Percentiles rank a stretch among this genome's conserved stretches.
Evolutionary conservation across 169 alveolate species (phyloP).

Genomic region (Eimeria necatrix): DNA sequence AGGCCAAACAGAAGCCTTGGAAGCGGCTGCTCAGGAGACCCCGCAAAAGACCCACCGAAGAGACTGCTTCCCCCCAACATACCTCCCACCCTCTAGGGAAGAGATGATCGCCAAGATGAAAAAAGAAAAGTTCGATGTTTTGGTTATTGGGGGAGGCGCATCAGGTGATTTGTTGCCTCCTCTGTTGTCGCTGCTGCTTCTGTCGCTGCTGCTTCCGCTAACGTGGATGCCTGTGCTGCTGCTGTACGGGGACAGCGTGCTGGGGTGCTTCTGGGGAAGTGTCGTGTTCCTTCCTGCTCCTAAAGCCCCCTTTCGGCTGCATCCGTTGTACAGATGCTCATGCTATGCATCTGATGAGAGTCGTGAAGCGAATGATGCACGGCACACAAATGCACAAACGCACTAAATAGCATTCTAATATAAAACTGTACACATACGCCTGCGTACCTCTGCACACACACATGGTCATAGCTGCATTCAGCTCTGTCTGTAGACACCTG

Average conservation of each 20-base stretch:
- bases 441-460: no score
- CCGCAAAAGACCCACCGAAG: conserved; percentile 26
- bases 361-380: no score
- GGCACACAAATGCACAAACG: no score
- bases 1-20: conserved; percentile 6
- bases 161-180: conserved; percentile 82
- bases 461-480: background rate
- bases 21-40: conserved; percentile 76
- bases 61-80: background rate
- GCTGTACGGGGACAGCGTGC: background rate
- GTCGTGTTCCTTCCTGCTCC: background rate
- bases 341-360: background rate
- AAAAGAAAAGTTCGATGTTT: conserved; percentile 88
- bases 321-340: background rate
- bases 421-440: no score
- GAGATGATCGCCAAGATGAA: conserved; percentile 87
- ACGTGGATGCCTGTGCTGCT: background rate
- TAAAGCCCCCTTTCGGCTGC: background rate
- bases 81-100: conserved; percentile 76
- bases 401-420: no score
- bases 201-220: background rate
- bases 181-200: background rate
- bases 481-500: background rate
- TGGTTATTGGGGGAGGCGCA: conserved; percentile 96
- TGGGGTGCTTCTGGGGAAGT: background rate